Evolutionary conservation across 2,329 filamentous ascomycete species (phyloP), one percentile per base, ranked within the genome.

Genomic region (Mycocentrospora acerina): DNA sequence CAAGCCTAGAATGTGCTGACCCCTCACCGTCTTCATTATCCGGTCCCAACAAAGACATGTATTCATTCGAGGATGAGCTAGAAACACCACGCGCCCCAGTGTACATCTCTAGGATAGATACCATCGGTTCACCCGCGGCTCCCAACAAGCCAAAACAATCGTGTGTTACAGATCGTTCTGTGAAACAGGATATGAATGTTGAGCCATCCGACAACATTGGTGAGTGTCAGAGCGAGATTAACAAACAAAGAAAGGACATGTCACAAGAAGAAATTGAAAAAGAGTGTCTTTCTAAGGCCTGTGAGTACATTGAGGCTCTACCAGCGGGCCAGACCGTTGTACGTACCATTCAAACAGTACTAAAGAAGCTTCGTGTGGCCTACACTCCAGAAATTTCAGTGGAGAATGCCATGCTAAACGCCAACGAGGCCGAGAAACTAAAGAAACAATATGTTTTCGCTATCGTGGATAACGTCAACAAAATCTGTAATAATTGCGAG

Each of bases 381-480:
- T 54, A 55, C 15, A 13, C 35, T n/a, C 32, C 38, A 8, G 10
- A 36, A 2, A 1, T 13, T 7, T n/a, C n/a, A n/a, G n/a, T n/a
- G n/a, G n/a, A n/a, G n/a, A n/a, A n/a, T 4, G 25, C 19, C 8
- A 37, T 49, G 12, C 24, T 45, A 0, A 32, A 28, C 7, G 24
- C 32, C 3, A 40, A 35, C n/a, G 46, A 40, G 5, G 35, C 41
- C 3, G 51, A 56, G 7, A 36, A 32, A 2, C 32, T 59, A 12
- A 54, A 51, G 32, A 24, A 32, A 18, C 48, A 51, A 5, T 57
- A 49, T 12, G 43, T 42, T 7, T 48, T 52, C 27, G 57, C 62
- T 7, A 32, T 60, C 3, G 35, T 44, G 13, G 46, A 32, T 7
- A 57, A 54, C 26, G 16, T 61, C 35, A 57, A 59, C 11, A 39